These are phyloP conservation scores for Stellera chamaejasme DNA, from an alignment of 345 rosid species.

Conservation along the genomic window DNA sequence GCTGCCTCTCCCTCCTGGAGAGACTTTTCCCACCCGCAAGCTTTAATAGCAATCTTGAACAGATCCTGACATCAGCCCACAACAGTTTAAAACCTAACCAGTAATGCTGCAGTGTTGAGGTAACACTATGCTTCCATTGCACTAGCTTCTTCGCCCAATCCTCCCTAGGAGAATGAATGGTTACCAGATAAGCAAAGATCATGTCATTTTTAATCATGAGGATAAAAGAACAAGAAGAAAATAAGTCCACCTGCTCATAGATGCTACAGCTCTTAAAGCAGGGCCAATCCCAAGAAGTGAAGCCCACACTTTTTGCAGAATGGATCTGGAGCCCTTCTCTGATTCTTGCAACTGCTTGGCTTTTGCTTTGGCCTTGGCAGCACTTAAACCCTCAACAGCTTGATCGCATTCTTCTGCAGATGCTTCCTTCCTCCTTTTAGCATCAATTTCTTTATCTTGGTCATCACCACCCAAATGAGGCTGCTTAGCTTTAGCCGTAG, in stretches of 20 bases:
- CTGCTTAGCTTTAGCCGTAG: constrained; percentile 49
- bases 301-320: constrained; percentile 36
- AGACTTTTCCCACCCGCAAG: constrained; percentile 66
- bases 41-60: constrained; percentile 57
- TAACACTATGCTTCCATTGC: constrained; percentile 57
- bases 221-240: constrained; percentile 7
- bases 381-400: constrained; percentile 64
- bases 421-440: constrained; percentile 48
- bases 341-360: constrained; percentile 52
- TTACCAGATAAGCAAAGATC: not conserved
- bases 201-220: constrained; percentile 3
- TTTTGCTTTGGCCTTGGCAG: constrained; percentile 56
- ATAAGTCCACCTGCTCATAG: constrained; percentile 68
- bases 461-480: constrained; percentile 48
- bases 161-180: constrained; percentile 35
- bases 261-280: constrained; percentile 60
- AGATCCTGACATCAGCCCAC: constrained; percentile 63
- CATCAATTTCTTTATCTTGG: constrained; percentile 34
- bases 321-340: constrained; percentile 31
- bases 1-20: constrained; percentile 85
- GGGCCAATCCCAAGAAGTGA: constrained; percentile 50
- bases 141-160: constrained; percentile 59
- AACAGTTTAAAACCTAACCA: constrained; percentile 64
- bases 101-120: constrained; percentile 58
- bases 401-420: constrained; percentile 76